phyloP scores from a whole-genome alignment of 2,329 filamentous ascomycete genomes.

The Diaporthe sp. region DNA sequence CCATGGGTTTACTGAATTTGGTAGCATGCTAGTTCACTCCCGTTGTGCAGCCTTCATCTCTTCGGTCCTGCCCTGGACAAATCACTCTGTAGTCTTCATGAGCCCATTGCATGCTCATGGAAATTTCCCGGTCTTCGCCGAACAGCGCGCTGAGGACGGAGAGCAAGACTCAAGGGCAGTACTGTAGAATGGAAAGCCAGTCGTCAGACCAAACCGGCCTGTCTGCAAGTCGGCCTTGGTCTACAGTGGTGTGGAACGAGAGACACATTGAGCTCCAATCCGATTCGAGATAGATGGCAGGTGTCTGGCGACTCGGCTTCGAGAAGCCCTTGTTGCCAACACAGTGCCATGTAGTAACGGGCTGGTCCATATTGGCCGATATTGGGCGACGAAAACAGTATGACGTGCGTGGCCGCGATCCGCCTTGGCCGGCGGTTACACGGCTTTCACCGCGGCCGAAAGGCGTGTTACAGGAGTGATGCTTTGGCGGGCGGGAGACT shows the following conservation, averaged over 20 bases:
- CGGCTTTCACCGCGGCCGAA: conserved; percentile 18
- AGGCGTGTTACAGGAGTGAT: conserved; percentile 19
- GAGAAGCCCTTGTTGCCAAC: not conserved
- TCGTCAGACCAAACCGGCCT: not conserved
- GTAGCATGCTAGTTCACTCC: not conserved
- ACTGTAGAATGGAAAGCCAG: not conserved
- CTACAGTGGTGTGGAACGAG: not conserved
- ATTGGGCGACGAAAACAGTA: conserved; percentile 8
- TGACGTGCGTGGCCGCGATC: conserved; percentile 23
- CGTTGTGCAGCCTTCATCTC: not conserved
- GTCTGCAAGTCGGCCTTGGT: not conserved
- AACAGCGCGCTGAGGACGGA: not conserved
- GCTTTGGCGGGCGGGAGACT: not conserved
- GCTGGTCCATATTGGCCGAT: conserved; percentile 1
- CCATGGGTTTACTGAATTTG: not conserved
- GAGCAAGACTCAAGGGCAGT: not conserved
- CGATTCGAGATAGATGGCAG: not conserved
- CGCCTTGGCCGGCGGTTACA: conserved; percentile 21
- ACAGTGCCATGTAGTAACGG: not conserved
- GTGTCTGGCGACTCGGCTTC: conserved; percentile 5
- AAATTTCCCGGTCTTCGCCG: not conserved
- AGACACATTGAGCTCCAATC: not conserved
- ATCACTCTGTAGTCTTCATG: not conserved
- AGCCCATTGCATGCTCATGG: not conserved
- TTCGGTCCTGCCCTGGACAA: not conserved